Base-by-base conservation (phyloP, 768 basidiomycete genomes). In the Tricholoma flavovirens region DNA sequence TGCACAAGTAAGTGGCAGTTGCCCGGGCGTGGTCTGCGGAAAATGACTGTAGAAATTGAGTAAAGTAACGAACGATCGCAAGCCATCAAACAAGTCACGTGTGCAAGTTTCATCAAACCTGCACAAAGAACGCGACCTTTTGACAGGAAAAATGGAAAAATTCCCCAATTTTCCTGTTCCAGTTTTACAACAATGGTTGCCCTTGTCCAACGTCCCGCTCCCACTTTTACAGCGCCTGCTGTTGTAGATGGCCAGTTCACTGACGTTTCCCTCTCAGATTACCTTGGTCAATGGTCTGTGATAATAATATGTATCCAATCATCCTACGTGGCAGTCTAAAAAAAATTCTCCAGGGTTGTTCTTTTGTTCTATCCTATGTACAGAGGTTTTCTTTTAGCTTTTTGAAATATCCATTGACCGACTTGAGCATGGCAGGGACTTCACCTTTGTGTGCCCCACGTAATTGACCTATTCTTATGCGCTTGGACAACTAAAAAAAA, bases 311-410 rank as follows among this genome's bases (percentile, higher is more conserved):
- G 45, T 46, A 6, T 43, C 17, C 60, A 21, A 43, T 32, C 55
- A 1, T 14, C 15, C 48, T 33, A 33, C 21, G 30, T 36, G 53
- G 46, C 55, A 36, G 43, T 49, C 59, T 62, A 15, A 62, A 26
- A 26, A 26, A 26, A 5, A 48, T 32, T 53, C 35, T 49, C 43
- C 61, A 94, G 93, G 93, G 86, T 95, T n/a, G 80, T 94, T 33
- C 83, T 97, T 15, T 81, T 96, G 71, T 95, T 96, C 77, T 97
- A 97, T 74, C 94, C 94, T 5, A 83, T 96, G 90, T 92, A 74
- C 60, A 87, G 71, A 11, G 53, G 30, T 21, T 46, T 52, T 54
- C 14, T 49, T 22, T 8, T n/a, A n/a, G n/a, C n/a, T n/a, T 15
- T 24, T 24, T 33, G 22, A 26, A 35, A 26, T 15, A n/a, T 24